Evolutionary conservation across 306 rosid species (phyloP).

Genomic region (Casuarina equisetifolia): DNA sequence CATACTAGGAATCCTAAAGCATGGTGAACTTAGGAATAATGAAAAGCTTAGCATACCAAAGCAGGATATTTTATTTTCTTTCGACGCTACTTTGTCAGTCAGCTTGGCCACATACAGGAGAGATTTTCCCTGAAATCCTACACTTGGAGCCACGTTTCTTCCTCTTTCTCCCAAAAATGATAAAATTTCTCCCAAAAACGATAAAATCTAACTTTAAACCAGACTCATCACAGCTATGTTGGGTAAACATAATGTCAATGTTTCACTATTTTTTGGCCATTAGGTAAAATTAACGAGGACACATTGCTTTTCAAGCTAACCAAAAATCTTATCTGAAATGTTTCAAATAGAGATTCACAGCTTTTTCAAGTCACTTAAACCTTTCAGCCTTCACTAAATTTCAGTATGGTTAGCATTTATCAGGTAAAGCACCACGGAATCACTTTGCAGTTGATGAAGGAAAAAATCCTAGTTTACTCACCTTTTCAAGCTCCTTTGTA

Average conservation of each 20-base stretch:
- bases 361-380: not conserved
- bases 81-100: not conserved
- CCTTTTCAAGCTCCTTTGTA: conserved; percentile 82
- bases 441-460: conserved; percentile 15
- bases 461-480: conserved; percentile 43
- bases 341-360: conserved; percentile 2
- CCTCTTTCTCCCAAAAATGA: not conserved
- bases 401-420: conserved; percentile 9
- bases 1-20: not conserved
- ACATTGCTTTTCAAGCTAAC: not conserved
- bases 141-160: not conserved
- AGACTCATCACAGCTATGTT: not conserved
- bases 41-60: not conserved
- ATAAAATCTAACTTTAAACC: not conserved
- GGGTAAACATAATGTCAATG: not conserved
- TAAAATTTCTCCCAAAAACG: not conserved
- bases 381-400: not conserved
- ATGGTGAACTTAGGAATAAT: not conserved
- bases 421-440: conserved; percentile 1
- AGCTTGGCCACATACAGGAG: not conserved
- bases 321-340: not conserved
- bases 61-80: no score
- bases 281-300: not conserved
- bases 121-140: not conserved
- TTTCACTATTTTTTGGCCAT: not conserved